Percentiles rank a stretch among this genome's conserved stretches.
Conservation (phyloP, 2,329 filamentous ascomycete species). For the Pestalotiopsis sp. region DNA sequence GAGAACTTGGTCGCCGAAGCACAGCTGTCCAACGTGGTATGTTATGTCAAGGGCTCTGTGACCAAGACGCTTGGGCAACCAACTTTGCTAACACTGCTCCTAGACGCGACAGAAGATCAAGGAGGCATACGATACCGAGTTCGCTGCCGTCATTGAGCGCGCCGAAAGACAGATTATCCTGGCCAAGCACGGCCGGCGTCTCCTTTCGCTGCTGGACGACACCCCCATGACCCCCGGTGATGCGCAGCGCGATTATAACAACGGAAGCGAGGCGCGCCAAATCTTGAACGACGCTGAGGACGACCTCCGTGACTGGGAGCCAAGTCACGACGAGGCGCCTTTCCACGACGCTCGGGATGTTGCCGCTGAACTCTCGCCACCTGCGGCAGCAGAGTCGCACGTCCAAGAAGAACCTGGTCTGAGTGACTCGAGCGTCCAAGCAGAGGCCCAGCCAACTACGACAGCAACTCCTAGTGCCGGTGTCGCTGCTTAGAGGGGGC, state of each 20-base stretch:
- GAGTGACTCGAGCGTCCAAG: not conserved
- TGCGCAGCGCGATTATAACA: conserved; percentile 65
- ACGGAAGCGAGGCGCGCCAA: conserved; percentile 70
- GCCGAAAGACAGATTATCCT: conserved; percentile 96
- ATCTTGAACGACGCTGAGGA: conserved; percentile 91
- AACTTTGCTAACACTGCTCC: not conserved
- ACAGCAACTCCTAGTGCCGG: not conserved
- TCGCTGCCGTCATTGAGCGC: conserved; percentile 88
- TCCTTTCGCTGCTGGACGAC: conserved; percentile 86
- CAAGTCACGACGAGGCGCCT: conserved; percentile 37
- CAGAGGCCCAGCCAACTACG: not conserved
- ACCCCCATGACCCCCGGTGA: conserved; percentile 88
- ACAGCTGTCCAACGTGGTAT: conserved; percentile 89
- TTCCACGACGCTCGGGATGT: not conserved
- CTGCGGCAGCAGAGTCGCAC: not conserved
- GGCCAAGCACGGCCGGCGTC: conserved; percentile 82
- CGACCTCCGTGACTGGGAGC: conserved; percentile 76
- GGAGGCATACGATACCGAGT: conserved; percentile 87
- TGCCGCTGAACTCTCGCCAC: not conserved
- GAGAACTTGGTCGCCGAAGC: conserved; percentile 96
- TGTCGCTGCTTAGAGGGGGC: conserved; percentile 1
- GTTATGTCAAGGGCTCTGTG: conserved; percentile 51
- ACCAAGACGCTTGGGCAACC: not conserved
- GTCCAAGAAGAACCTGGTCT: not conserved
- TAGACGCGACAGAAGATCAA: conserved; percentile 95